Evolutionary conservation across 352 stramenopile genomes (phyloP).

Genomic region (Halophytophthora polymorphica): DNA sequence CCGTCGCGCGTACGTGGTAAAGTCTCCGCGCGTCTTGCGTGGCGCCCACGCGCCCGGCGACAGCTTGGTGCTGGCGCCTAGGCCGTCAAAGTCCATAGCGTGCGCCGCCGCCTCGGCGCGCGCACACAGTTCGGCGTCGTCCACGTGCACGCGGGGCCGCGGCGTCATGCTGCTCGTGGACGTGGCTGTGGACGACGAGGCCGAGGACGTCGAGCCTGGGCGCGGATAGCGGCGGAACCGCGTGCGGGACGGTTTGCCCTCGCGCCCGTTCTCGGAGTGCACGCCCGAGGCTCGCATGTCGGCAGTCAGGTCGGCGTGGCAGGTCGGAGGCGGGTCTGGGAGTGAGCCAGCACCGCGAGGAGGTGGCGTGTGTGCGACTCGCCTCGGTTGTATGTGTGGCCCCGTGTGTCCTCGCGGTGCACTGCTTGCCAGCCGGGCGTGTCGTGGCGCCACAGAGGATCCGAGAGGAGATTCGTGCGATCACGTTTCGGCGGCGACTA

Average conservation of each 20-base stretch:
- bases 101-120: constrained; percentile 17
- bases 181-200: constrained; percentile 8
- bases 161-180: constrained; percentile 9
- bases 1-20: constrained; percentile 21
- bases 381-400: too few relatives aligned
- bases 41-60: constrained; percentile 14
- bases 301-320: constrained; percentile 3
- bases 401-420: too few relatives aligned
- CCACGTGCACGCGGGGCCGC: constrained; percentile 24
- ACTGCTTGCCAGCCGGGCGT: too few relatives aligned
- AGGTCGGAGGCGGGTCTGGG: too few relatives aligned
- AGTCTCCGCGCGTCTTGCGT: constrained; percentile 17
- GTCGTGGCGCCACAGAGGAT: too few relatives aligned
- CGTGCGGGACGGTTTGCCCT: constrained; percentile 6
- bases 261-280: background rate
- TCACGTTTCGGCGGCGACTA: too few relatives aligned
- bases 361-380: too few relatives aligned
- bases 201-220: constrained; percentile 8
- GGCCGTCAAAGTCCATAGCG: constrained; percentile 23
- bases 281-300: constrained; percentile 10
- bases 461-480: too few relatives aligned
- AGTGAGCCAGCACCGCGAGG: too few relatives aligned
- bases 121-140: constrained; percentile 25
- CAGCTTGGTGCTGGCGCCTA: constrained; percentile 10
- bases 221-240: constrained; percentile 16